Base-by-base conservation (phyloP, 2,329 filamentous ascomycete genomes). In the Stagonosporopsis vannaccii region DNA sequence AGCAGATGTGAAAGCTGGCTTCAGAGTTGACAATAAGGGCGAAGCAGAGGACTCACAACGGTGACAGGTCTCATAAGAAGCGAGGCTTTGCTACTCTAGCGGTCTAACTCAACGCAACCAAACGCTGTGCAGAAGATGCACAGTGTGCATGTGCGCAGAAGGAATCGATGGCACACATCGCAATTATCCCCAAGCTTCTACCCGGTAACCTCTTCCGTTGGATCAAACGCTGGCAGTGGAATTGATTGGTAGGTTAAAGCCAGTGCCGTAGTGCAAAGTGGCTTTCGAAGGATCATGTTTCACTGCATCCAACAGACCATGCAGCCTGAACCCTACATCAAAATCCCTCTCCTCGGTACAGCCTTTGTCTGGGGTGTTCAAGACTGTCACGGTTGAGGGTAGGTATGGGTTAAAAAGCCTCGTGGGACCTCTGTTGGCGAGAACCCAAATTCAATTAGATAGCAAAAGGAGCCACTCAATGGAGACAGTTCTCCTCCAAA, bases 201-300 rank as follows among this genome's bases (percentile, higher is more conserved):
- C 46, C 39, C 50, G 57, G 56, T 20, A 57, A 43, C 25, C 46
- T 17, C 43, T 44, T 40, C 66, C 51, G 68, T 69, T 65, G 66
- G 62, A 53, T 41, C 59, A 66, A 67, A 70, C 59, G 48, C 41
- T 36, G 43, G 43, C 53, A 63, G 58, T 51, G 55, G 56, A 60
- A 62, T 51, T 58, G 66, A 49, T 56, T 59, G 48, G 62, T 65
- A 50, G 55, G 42, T 41, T 47, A 52, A 64, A 57, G 50, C 58
- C 61, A 61, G 60, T 66, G 62, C 62, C 56, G 66, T 60, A 51
- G 64, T 64, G 57, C 61, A 60, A 56, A 60, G 62, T 57, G 62
- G 57, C 59, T 69, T 69, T 76, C 70, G 72, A 75, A 68, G 70
- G 63, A 65, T 58, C 37, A 50, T 57, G 73, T 75, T 65, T 54